Conservation (phyloP, 1,284 basidiomycete species). For the Austroboletus olivaceoglutinosus region DNA sequence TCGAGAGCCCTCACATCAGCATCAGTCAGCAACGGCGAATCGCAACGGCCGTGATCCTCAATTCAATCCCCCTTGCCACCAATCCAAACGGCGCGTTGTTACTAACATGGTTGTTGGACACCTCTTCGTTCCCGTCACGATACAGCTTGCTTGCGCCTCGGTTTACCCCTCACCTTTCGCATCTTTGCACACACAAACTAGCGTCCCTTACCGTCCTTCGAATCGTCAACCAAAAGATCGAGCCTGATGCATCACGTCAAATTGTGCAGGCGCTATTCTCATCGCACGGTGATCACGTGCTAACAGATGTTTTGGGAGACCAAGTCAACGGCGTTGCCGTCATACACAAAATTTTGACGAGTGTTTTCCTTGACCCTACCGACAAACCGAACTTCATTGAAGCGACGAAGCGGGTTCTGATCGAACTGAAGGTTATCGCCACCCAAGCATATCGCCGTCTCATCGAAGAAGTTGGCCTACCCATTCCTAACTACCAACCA, state of each 20-base stretch:
- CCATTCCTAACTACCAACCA: conserved; percentile 81
- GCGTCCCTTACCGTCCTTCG: conserved; percentile 92
- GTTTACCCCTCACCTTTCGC: conserved; percentile 93
- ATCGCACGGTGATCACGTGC: conserved; percentile 81
- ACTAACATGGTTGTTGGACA: conserved; percentile 95
- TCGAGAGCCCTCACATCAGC: conserved; percentile 86
- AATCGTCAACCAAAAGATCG: conserved; percentile 90
- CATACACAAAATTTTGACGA: conserved; percentile 90
- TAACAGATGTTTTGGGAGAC: conserved; percentile 92
- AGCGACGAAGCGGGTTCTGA: conserved; percentile 84
- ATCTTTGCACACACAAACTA: conserved; percentile 97
- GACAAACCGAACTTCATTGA: conserved; percentile 75
- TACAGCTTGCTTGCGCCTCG: conserved; percentile 92
- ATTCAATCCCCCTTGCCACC: conserved; percentile 96
- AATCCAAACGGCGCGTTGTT: conserved; percentile 96
- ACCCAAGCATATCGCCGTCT: conserved; percentile 92
- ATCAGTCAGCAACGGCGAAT: conserved; percentile 91
- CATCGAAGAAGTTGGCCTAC: conserved; percentile 91
- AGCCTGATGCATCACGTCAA: conserved; percentile 77
- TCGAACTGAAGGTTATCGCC: conserved; percentile 83
- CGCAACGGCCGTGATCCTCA: conserved; percentile 91
- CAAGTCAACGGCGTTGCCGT: conserved; percentile 95
- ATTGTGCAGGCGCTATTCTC: conserved; percentile 84
- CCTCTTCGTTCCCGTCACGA: conserved; percentile 88
- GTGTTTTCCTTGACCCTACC: conserved; percentile 72